Evolutionary conservation across 1,139 yeast genomes (phyloP).

Genomic region (Geotrichum histeridarum): DNA sequence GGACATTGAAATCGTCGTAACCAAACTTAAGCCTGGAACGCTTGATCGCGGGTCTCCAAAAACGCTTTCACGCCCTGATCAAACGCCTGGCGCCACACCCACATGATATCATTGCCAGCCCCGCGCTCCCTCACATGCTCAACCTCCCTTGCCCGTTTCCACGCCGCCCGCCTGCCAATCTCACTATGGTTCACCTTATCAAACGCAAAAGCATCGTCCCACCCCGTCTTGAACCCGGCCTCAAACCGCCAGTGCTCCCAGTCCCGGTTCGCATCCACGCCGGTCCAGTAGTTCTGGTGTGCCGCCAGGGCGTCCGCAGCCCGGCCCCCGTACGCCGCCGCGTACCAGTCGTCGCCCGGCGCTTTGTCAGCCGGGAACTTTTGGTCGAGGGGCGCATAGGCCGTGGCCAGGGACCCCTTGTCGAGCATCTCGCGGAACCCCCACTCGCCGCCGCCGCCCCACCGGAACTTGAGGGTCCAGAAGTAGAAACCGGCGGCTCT

Average conservation of each 20-base stretch:
- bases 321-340: conserved; percentile 41
- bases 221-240: conserved; percentile 71
- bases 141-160: conserved; percentile 51
- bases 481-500: conserved; percentile 61
- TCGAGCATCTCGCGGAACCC: conserved; percentile 77
- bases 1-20: no score
- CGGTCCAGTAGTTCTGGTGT: conserved; percentile 68
- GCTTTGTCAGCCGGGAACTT: conserved; percentile 13
- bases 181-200: conserved; percentile 63
- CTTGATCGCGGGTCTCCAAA: conserved; percentile 15
- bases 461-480: conserved; percentile 85
- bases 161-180: conserved; percentile 67
- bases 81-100: conserved; percentile 76
- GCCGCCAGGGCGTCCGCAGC: conserved; percentile 41
- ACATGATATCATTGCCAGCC: conserved; percentile 41
- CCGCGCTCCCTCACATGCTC: conserved; percentile 61
- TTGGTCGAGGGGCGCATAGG: conserved; percentile 3
- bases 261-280: conserved; percentile 50
- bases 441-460: conserved; percentile 96
- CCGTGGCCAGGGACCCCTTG: conserved; percentile 45
- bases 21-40: conserved; percentile 6
- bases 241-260: conserved; percentile 78
- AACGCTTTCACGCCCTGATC: conserved; percentile 49
- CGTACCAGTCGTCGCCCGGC: conserved; percentile 20
- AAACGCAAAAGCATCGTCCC: conserved; percentile 66